These are phyloP conservation scores for Myxozyma vanderwaltii DNA, from an alignment of 805 yeast species.

Conservation along the genomic window DNA sequence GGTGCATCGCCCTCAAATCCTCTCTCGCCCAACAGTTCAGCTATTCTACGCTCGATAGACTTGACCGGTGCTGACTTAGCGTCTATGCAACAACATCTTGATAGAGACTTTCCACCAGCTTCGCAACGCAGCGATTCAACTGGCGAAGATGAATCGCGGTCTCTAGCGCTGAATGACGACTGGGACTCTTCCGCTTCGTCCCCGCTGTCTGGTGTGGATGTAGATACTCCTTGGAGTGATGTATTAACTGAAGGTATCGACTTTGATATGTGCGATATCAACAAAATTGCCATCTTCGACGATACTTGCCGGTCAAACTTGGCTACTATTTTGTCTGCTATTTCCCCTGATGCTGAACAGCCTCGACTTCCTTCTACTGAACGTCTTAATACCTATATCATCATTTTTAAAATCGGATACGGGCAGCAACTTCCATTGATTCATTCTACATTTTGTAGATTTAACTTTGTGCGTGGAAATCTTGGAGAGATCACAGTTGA, in stretches of 20 bases:
- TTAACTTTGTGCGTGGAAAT: constrained; percentile 9
- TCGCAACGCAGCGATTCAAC: constrained; percentile 12
- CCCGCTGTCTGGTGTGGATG: background rate
- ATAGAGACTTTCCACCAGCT: background rate
- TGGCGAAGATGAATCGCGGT: constrained; percentile 8
- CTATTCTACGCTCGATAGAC: background rate
- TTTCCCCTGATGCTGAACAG: background rate
- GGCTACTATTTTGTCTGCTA: background rate
- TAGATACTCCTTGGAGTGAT: constrained; percentile 16
- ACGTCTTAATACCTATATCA: constrained; percentile 1
- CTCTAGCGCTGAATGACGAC: background rate
- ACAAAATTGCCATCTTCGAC: constrained; percentile 13
- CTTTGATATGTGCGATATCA: constrained; percentile 14
- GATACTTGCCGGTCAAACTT: constrained; percentile 9
- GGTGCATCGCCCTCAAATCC: background rate
- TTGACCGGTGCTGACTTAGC: background rate
- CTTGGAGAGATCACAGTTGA: background rate
- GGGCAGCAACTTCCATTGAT: constrained; percentile 15
- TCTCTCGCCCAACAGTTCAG: constrained; percentile 1
- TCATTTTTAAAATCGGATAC: constrained; percentile 11
- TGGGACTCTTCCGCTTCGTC: constrained; percentile 16
- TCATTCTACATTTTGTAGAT: constrained; percentile 17
- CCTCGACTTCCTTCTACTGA: constrained; percentile 8
- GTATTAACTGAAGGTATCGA: constrained; percentile 16
- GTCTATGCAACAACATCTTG: background rate